A percentile compares a stretch with the other conserved stretches of the same genome.
phyloP scores from a whole-genome alignment of 148 eudicot genomes.

The Cornus florida region DNA sequence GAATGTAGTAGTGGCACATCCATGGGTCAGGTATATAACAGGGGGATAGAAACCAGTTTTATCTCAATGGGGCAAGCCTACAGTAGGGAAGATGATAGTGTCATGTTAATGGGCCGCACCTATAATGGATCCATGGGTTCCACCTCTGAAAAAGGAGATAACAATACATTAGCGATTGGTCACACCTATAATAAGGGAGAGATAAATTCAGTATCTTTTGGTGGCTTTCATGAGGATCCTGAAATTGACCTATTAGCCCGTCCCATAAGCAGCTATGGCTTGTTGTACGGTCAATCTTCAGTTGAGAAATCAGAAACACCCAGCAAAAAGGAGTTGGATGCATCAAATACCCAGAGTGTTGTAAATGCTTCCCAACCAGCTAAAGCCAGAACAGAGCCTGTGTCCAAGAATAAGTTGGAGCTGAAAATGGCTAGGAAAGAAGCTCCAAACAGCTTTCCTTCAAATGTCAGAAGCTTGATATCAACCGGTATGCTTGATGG shows the following conservation, averaged over 20 bases:
- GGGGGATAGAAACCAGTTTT: conserved; percentile 18
- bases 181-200: conserved; percentile 20
- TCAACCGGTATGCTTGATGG: conserved; percentile 49
- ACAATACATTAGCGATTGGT: conserved; percentile 11
- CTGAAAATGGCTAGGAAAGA: conserved; percentile 33
- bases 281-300: conserved; percentile 27
- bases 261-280: conserved; percentile 28
- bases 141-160: conserved; percentile 17
- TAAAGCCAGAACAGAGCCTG: conserved; percentile 21
- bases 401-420: conserved; percentile 24
- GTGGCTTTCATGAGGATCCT: conserved; percentile 29
- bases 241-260: conserved; percentile 21
- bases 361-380: conserved; percentile 13
- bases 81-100: conserved; percentile 25
- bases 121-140: conserved; percentile 23
- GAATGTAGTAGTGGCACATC: conserved; percentile 15
- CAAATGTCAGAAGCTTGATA: conserved; percentile 44
- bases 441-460: conserved; percentile 47
- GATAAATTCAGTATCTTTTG: conserved; percentile 27
- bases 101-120: conserved; percentile 20
- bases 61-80: conserved; percentile 27
- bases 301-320: conserved; percentile 18
- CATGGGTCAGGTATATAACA: conserved; percentile 22
- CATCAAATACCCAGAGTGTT: conserved; percentile 11
- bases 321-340: conserved; percentile 25